Base-by-base conservation (phyloP, 495 filamentous ascomycete genomes). In the Penicillium coffeae region DNA sequence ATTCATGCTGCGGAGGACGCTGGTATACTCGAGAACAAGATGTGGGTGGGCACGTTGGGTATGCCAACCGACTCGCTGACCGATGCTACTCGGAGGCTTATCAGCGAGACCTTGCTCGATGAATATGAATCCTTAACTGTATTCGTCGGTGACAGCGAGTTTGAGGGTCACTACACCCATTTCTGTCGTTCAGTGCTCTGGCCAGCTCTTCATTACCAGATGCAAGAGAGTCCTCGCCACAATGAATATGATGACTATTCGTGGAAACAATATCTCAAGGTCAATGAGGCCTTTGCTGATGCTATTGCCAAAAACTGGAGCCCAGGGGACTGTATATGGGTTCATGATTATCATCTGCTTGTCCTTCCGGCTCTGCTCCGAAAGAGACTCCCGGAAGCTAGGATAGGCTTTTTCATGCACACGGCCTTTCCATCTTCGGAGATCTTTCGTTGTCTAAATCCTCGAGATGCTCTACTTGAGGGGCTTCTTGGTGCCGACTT, bases 181-280 rank as follows among this genome's bases (percentile, higher is more conserved):
- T 95, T 89, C 53, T 95, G 88, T 75, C 94, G 92, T 61, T 75
- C 87, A 58, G 85, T 89, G 22, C 73, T 90, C 19, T 90, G 87
- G 87, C 87, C 87, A 9, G 88, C 92, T 39, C 88, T 95, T 65
- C 89, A 96, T 64, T 95, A 96, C 64, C 88, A 93, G 63, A 90
- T 95, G 62, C 90, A 91, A 21, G 90, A 95, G 59, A 88, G 87
- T 56, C 90, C 90, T 15, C 93, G 93, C 71, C 94, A 88, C 78
- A 94, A 90, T 64, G 89, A 90, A 2, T 96, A 94, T 56, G 83
- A 89, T 58, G 89, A 94, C 57, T 90, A 95, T 60, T 92, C 89
- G n/a, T 96, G 89, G 89, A 79, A 85, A 52, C 92, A 87, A 71
- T 96, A 95, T 57, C 81, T 86, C 47, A 86, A 84, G 33, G 74